These are phyloP conservation scores for Cladorrhinum sp. DNA, from an alignment of 2,329 filamentous ascomycete genomes.

Conservation along the genomic window DNA sequence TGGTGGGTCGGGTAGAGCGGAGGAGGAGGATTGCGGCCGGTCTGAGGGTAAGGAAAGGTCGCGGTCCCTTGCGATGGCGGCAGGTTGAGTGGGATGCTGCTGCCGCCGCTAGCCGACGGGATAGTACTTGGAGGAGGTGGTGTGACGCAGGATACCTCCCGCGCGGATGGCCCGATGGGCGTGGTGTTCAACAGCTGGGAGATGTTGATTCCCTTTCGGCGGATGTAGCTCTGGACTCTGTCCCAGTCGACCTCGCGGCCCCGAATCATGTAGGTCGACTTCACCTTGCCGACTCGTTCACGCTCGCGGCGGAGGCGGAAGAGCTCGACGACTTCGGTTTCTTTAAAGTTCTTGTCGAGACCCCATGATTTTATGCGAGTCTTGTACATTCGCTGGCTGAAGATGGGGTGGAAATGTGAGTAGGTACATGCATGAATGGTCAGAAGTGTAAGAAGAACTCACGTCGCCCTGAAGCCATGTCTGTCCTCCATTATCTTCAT, in stretches of 20 bases:
- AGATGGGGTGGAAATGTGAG: not conserved
- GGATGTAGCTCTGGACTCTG: constrained; percentile 20
- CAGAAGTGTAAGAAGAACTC: constrained; percentile 8
- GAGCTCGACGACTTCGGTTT: constrained; percentile 23
- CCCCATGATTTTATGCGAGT: constrained; percentile 24
- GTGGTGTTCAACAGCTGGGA: constrained; percentile 11
- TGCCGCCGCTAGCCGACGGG: not conserved
- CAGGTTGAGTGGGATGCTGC: not conserved
- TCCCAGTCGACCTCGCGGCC: constrained; percentile 25
- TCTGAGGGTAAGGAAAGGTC: no score
- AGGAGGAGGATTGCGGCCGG: no score
- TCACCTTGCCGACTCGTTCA: constrained; percentile 16
- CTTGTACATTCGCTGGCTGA: constrained; percentile 24
- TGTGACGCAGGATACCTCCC: constrained; percentile 19
- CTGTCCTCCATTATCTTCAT: constrained; percentile 22
- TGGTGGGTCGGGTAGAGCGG: no score
- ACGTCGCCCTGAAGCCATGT: constrained; percentile 21
- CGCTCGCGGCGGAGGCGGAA: constrained; percentile 20
- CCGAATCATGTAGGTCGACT: constrained; percentile 15
- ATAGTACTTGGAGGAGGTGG: constrained; percentile 13
- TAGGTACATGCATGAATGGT: no score
- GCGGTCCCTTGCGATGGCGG: no score
- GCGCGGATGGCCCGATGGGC: not conserved
- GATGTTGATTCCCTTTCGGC: constrained; percentile 21
- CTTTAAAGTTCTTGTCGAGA: constrained; percentile 24